Evolutionary conservation across 768 basidiomycete genomes (phyloP), one percentile per base, ranked within the genome.

Genomic region (Agaricus blazei): DNA sequence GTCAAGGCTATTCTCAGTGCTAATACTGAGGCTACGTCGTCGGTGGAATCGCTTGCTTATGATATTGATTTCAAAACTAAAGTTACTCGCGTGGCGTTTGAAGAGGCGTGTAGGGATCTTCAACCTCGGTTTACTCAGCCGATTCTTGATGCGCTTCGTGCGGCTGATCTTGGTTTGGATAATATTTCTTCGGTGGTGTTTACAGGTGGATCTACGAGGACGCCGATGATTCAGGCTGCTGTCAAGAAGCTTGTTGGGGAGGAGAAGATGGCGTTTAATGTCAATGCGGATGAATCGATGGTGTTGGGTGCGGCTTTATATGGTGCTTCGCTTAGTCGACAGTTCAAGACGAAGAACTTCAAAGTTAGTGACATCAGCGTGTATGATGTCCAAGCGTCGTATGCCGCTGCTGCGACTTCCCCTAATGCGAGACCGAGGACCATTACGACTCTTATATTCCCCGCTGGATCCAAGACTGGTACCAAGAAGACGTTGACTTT

Each of bases 241-340:
- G 75, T 99, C 54, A 85, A 82, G 63, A 75, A 76, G 4, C 78
- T 84, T 28, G 88, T 95, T 52, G 93, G 93, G 66, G 85, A 88
- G 82, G 82, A 86, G 51, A 92, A 90, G 70, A 88, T 98, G 55
- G 92, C 96, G 4, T 78, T 87, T 65, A 98, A 98, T 62, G 91
- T 99, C 58, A 98, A 99, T 67, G 88, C 96, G 0, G 97, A 98
- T 66, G 97, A 99, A 72, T 91, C 93, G 0, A 90, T 89, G 26
- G 96, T 98, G 19, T 81, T 99, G 43, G 93, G 87, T 42, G 94
- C 96, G 24, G 96, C 90, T 1, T 84, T 97, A 48, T 85, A 96
- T 59, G 97, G 95, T 14, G 96, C 97, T 3, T 78, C 83, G 24
- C 79, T 95, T 27, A 93, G 88, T 61, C 78, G 88, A 40, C 91